Percentiles rank a stretch among this genome's conserved stretches.
Conservation (phyloP, 192 early-diverging fungal genomes). For the Gonapodya sp. region DNA sequence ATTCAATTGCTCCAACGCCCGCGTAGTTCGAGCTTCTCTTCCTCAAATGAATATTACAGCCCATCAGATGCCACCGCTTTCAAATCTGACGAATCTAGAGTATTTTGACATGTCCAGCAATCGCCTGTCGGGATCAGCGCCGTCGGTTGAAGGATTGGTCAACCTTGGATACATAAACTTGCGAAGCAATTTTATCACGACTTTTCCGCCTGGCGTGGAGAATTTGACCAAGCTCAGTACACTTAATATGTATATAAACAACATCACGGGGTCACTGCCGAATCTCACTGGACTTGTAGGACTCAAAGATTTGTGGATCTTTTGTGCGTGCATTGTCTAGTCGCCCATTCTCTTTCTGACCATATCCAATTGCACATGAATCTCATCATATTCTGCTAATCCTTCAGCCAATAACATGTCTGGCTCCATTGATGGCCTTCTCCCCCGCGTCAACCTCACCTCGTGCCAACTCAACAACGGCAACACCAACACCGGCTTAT, state of each 20-base stretch:
- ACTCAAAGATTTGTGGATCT: neutral
- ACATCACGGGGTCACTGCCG: neutral
- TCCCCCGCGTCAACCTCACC: neutral
- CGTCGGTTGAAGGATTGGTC: neutral
- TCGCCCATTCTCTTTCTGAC: neutral
- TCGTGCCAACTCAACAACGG: neutral
- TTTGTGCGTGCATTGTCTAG: neutral
- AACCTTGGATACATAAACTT: neutral
- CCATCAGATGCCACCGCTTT: no score
- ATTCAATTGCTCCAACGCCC: no score
- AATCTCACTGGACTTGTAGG: neutral
- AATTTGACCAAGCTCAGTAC: neutral
- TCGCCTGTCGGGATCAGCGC: neutral
- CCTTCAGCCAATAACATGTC: neutral
- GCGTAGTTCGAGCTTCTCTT: no score
- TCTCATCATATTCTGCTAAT: neutral
- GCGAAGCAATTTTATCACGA: neutral
- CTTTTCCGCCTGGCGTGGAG: neutral
- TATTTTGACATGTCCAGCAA: neutral
- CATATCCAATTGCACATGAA: neutral
- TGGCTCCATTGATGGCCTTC: neutral
- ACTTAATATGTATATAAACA: neutral
- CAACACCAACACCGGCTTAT: neutral
- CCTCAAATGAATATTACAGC: no score
- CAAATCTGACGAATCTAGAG: neutral